These are phyloP conservation scores for Exophiala viscosa DNA, from an alignment of 2,329 filamentous ascomycete genomes.

Conservation along the genomic window DNA sequence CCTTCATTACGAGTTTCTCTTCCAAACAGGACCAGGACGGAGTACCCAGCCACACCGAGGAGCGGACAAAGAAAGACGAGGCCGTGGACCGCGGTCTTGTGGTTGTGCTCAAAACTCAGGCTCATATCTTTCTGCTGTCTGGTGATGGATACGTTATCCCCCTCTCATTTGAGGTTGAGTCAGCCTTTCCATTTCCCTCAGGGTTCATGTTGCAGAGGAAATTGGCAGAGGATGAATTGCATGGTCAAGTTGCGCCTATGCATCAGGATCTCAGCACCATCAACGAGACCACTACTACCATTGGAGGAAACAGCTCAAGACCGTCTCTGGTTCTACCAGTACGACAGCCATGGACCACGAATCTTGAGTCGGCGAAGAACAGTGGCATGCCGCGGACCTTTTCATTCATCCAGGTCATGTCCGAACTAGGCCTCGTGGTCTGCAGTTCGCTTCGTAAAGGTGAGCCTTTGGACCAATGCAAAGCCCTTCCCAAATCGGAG, in stretches of 20 bases:
- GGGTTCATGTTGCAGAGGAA: conserved; percentile 86
- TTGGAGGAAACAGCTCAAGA: conserved; percentile 38
- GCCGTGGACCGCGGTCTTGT: conserved; percentile 57
- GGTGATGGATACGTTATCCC: conserved; percentile 86
- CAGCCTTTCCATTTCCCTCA: conserved; percentile 73
- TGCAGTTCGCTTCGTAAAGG: conserved; percentile 22
- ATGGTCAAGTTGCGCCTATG: conserved; percentile 46
- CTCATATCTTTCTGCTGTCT: conserved; percentile 85
- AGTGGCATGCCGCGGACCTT: conserved; percentile 26
- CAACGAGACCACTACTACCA: conserved; percentile 33
- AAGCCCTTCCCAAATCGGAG: conserved; percentile 21
- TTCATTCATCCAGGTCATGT: conserved; percentile 26
- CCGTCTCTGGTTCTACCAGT: conserved; percentile 49
- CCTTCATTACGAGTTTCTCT: conserved; percentile 78
- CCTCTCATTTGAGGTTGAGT: conserved; percentile 90
- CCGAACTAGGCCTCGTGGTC: conserved; percentile 27
- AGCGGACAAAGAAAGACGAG: not conserved
- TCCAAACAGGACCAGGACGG: conserved; percentile 35
- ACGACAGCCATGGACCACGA: conserved; percentile 54
- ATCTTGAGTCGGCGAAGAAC: conserved; percentile 32
- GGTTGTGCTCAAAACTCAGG: conserved; percentile 86
- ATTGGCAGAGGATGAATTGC: conserved; percentile 41
- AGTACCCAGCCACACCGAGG: conserved; percentile 7
- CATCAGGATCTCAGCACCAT: conserved; percentile 27
- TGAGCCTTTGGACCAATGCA: conserved; percentile 20